These are phyloP conservation scores for Candida yuanshanica DNA, from an alignment of 805 yeast species.

Conservation along the genomic window DNA sequence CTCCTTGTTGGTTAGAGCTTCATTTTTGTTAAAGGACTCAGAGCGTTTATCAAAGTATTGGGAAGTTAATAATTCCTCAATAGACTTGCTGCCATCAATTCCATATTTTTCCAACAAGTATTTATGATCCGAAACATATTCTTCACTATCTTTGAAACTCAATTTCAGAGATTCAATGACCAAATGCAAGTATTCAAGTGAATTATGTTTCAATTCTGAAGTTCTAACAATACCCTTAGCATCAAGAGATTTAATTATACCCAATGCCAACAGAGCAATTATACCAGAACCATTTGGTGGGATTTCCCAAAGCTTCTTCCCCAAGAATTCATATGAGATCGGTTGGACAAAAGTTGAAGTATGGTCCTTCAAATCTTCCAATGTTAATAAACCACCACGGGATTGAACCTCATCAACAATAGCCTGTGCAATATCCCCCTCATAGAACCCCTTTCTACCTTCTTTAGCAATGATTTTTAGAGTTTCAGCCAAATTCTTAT, in stretches of 20 bases:
- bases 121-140: slow-evolving; percentile 59
- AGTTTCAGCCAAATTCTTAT: slow-evolving; percentile 47
- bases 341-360: slow-evolving; percentile 63
- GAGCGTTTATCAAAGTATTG: slow-evolving; percentile 48
- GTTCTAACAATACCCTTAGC: slow-evolving; percentile 40
- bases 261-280: slow-evolving; percentile 67
- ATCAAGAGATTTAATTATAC: slow-evolving; percentile 54
- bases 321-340: slow-evolving; percentile 45
- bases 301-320: slow-evolving; percentile 64
- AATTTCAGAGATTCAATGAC: slow-evolving; percentile 68
- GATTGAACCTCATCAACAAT: slow-evolving; percentile 48
- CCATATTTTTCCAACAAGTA: slow-evolving; percentile 29
- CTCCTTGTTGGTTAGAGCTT: slow-evolving; percentile 35
- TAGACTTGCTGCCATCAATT: slow-evolving; percentile 28
- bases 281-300: slow-evolving; percentile 85
- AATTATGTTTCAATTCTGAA: slow-evolving; percentile 47
- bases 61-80: slow-evolving; percentile 39
- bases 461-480: slow-evolving; percentile 43
- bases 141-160: slow-evolving; percentile 71
- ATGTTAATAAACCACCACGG: slow-evolving; percentile 51
- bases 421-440: slow-evolving; percentile 63
- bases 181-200: slow-evolving; percentile 63
- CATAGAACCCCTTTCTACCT: slow-evolving; percentile 65
- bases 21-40: slow-evolving; percentile 34
- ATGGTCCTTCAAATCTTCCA: slow-evolving; percentile 53